phyloP scores from a whole-genome alignment of 331 rosid genomes.

The Phaseolus coccineus region DNA sequence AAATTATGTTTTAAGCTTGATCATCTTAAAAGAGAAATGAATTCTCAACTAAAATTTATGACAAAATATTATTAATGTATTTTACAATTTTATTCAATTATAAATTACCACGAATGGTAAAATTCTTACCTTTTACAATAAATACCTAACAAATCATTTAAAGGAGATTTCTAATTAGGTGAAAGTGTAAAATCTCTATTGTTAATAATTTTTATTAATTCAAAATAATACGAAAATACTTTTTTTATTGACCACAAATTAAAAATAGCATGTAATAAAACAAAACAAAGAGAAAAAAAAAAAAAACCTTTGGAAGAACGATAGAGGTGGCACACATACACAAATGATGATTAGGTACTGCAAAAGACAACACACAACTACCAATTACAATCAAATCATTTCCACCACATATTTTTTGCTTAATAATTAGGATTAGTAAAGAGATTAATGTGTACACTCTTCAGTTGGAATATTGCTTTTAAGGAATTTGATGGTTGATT shows the following conservation, averaged over 20 bases:
- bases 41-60: no score
- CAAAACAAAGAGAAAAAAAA: background rate
- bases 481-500: background rate
- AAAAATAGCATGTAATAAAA: background rate
- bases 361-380: slow-evolving; percentile 27
- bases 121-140: no score
- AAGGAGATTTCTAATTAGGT: no score
- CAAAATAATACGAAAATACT: background rate
- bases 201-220: background rate
- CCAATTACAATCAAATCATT: background rate
- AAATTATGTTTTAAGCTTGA: no score
- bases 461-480: background rate
- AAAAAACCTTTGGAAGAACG: slow-evolving; percentile 9
- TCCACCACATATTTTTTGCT: background rate
- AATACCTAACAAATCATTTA: no score
- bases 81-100: no score
- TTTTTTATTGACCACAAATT: background rate
- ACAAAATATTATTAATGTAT: no score
- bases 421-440: background rate
- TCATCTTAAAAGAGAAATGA: no score
- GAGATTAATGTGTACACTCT: slow-evolving; percentile 2
- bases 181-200: no score
- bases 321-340: background rate
- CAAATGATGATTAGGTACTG: background rate
- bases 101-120: no score